Base-by-base conservation (phyloP, 495 filamentous ascomycete species). In the Xylaria scruposa region DNA sequence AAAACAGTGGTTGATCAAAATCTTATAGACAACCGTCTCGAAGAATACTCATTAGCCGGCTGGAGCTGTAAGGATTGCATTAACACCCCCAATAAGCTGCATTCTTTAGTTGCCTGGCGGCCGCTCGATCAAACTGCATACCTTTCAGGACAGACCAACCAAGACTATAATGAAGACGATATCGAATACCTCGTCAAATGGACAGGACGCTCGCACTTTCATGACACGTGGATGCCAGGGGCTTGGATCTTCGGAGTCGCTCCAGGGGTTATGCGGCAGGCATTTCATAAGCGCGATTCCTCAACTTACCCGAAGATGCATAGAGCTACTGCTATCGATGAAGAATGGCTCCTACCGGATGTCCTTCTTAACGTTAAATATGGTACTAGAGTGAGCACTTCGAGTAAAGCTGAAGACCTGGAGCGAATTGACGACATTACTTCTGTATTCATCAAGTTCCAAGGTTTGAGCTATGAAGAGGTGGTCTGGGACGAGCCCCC, bases 111-210 rank as follows among this genome's bases (percentile, higher is more conserved):
- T 54, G 95, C 97, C 19, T 99, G 97, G 97, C 88, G 94, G 61
- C 94, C 94, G 0, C 71, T 80, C 3, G 81, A 90, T 68, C 78
- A 83, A 19, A 83, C 86, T 24, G 75, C 66, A 9, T 89, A 91
- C 65, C 79, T 76, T 5, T 65, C 82, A 6, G 85, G 84, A 0
- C 76, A 86, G 40, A 79, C 76, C 10, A 76, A 86, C 5, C 81
- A 85, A 15, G 85, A 93, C 42, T 84, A 87, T 31, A 79, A 86
- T 21, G 85, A 88, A 21, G 89, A 92, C 49, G 83, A 93, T 5
- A 91, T 94, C 54, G 94, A 97, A 75, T 98, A 98, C 74, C 87
- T 99, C 0, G 83, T 98, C 75, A 98, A 96, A 79, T 98, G 94
- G 91, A 88, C 91, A 46, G 77, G 83, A 0, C 86, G 88, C 64